A percentile compares a stretch with the other conserved stretches of the same genome.
Evolutionary conservation across 2,329 filamentous ascomycete genomes (phyloP).

Genomic region (Sporothrix mexicana): DNA sequence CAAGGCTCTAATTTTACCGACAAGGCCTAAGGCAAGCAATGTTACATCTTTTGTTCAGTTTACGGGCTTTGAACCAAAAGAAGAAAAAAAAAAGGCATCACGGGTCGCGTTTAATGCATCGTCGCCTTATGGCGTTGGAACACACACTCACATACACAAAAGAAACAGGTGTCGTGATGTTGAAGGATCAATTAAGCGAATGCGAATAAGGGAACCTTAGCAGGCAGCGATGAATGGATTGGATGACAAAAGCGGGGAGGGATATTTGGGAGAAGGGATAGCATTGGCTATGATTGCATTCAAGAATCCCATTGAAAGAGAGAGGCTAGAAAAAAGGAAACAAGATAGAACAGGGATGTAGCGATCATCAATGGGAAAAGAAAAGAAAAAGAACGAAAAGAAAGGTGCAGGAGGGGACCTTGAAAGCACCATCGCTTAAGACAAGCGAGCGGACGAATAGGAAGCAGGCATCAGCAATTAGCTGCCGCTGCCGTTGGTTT

Average conservation of each 20-base stretch:
- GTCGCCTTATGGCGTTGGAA: background rate
- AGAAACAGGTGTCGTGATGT: too few species aligned
- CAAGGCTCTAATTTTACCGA: background rate
- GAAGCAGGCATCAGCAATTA: slow-evolving; percentile 14
- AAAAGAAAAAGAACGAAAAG: background rate
- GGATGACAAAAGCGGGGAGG: too few species aligned
- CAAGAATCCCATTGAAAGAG: too few species aligned
- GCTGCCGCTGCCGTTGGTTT: slow-evolving; percentile 17
- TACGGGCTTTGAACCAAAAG: background rate
- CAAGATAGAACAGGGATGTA: background rate
- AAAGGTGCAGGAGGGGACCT: too few species aligned
- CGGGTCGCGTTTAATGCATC: background rate
- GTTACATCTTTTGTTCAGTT: background rate
- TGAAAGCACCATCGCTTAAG: slow-evolving; percentile 28
- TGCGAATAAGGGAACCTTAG: background rate
- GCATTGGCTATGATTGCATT: background rate
- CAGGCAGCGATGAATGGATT: background rate
- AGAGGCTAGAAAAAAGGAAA: too few species aligned
- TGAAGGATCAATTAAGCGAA: too few species aligned
- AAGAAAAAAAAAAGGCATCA: background rate
- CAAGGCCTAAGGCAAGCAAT: slow-evolving; percentile 6
- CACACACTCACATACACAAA: too few species aligned
- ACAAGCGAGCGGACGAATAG: slow-evolving; percentile 29
- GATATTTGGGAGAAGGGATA: background rate
- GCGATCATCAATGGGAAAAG: background rate